A percentile compares a stretch with the other conserved stretches of the same genome.
phyloP scores from a whole-genome alignment of 2,329 filamentous ascomycete genomes.

The Exophiala xenobiotica region DNA sequence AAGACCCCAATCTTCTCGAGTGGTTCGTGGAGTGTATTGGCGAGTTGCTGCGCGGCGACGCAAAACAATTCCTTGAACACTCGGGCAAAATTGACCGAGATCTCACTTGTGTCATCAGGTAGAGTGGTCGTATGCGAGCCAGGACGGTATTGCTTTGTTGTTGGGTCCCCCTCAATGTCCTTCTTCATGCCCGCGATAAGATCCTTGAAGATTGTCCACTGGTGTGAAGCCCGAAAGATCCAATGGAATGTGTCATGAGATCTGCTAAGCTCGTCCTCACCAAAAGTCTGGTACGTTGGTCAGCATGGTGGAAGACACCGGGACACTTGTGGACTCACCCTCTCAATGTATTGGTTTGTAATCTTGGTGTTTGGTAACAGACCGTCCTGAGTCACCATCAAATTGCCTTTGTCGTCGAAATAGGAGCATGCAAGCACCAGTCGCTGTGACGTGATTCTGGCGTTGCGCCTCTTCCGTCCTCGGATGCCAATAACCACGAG shows the following conservation, averaged over 20 bases:
- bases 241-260: slow-evolving; percentile 80
- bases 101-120: slow-evolving; percentile 25
- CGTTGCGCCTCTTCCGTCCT: slow-evolving; percentile 53
- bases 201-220: slow-evolving; percentile 69
- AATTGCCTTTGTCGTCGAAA: slow-evolving; percentile 44
- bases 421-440: slow-evolving; percentile 50
- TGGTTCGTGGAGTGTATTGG: slow-evolving; percentile 62
- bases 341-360: slow-evolving; percentile 72
- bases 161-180: slow-evolving; percentile 60
- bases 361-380: slow-evolving; percentile 61
- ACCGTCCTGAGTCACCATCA: slow-evolving; percentile 49
- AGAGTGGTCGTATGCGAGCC: slow-evolving; percentile 24
- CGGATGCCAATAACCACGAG: slow-evolving; percentile 56
- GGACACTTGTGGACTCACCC: slow-evolving; percentile 41
- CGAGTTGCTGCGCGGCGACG: slow-evolving; percentile 71
- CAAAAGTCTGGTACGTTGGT: slow-evolving; percentile 45
- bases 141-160: slow-evolving; percentile 24
- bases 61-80: slow-evolving; percentile 84
- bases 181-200: slow-evolving; percentile 70
- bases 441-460: slow-evolving; percentile 61
- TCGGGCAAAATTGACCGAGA: slow-evolving; percentile 66
- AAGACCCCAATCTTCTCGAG: slow-evolving; percentile 66
- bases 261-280: slow-evolving; percentile 72
- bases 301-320: background rate
- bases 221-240: slow-evolving; percentile 77